phyloP scores from a whole-genome alignment of 202 grass and related monocot species.

The Musa balbisiana region DNA sequence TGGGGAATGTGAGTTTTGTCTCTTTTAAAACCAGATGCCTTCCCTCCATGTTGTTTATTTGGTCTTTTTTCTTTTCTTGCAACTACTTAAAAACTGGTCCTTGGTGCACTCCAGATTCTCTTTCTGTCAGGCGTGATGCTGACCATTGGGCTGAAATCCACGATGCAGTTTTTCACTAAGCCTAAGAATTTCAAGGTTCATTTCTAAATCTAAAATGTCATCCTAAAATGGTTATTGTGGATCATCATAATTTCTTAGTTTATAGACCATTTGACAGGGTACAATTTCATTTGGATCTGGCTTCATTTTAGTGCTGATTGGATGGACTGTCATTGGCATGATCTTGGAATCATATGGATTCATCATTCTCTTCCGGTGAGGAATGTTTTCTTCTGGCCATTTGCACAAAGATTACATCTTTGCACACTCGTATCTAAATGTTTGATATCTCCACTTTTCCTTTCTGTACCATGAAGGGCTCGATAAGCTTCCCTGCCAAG shows the following conservation, averaged over 20 bases:
- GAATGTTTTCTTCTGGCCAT: background rate
- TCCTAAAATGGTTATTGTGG: background rate
- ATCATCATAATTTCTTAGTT: background rate
- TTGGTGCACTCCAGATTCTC: conserved; percentile 38
- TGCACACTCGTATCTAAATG: background rate
- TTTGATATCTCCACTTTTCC: background rate
- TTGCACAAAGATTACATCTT: background rate
- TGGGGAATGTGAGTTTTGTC: conserved; percentile 52
- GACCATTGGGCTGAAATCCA: conserved; percentile 47
- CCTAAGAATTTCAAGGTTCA: conserved; percentile 34
- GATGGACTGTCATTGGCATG: conserved; percentile 36
- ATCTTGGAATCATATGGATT: conserved; percentile 33
- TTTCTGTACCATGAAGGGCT: background rate
- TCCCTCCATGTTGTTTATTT: too few relatives aligned
- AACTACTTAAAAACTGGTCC: background rate
- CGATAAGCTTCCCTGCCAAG: too few relatives aligned
- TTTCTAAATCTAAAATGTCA: background rate
- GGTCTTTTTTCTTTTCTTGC: too few relatives aligned
- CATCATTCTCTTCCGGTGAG: conserved; percentile 59
- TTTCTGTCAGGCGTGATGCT: conserved; percentile 60
- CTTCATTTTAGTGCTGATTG: conserved; percentile 28
- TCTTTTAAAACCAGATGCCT: background rate
- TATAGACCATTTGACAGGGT: conserved; percentile 13
- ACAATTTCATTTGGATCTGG: conserved; percentile 31
- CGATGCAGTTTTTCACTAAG: conserved; percentile 36